A percentile compares a stretch with the other conserved stretches of the same genome.
Conservation (phyloP, 345 rosid genomes). For the Arabidopsis suecica region DNA sequence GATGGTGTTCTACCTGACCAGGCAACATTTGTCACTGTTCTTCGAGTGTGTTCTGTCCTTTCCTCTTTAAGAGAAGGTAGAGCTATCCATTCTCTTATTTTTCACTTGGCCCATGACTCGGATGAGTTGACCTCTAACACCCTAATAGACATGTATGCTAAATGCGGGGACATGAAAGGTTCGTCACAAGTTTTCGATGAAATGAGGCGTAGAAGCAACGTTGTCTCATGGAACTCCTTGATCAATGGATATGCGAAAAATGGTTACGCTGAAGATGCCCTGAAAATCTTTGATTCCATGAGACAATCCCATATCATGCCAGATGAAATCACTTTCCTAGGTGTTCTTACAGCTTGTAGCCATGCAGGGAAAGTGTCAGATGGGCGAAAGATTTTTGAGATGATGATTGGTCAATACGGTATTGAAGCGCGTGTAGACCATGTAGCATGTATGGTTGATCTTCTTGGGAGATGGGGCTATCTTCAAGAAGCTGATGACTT, state of each 20-base stretch:
- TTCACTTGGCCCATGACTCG: slow-evolving; percentile 64
- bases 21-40: slow-evolving; percentile 88
- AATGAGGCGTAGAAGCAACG: slow-evolving; percentile 57
- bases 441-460: slow-evolving; percentile 92
- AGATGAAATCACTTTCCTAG: slow-evolving; percentile 90
- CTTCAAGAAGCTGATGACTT: slow-evolving; percentile 83
- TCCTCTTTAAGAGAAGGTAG: slow-evolving; percentile 73
- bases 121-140: slow-evolving; percentile 84
- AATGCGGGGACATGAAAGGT: slow-evolving; percentile 83
- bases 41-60: slow-evolving; percentile 72
- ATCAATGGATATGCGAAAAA: slow-evolving; percentile 93
- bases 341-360: slow-evolving; percentile 92
- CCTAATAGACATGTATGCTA: slow-evolving; percentile 95
- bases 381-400: slow-evolving; percentile 68
- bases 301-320: slow-evolving; percentile 61
- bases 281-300: slow-evolving; percentile 65
- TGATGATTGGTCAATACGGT: slow-evolving; percentile 63
- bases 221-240: slow-evolving; percentile 89
- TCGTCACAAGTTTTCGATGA: slow-evolving; percentile 69
- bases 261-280: slow-evolving; percentile 85
- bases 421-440: slow-evolving; percentile 80
- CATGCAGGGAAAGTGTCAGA: slow-evolving; percentile 85
- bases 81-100: slow-evolving; percentile 69
- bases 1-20: slow-evolving; percentile 73
- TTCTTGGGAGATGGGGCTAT: slow-evolving; percentile 89